Percentiles rank a stretch among this genome's conserved stretches.
Evolutionary conservation across 129 eudicot species (phyloP).

Genomic region (Chrysanthemum seticuspe): DNA sequence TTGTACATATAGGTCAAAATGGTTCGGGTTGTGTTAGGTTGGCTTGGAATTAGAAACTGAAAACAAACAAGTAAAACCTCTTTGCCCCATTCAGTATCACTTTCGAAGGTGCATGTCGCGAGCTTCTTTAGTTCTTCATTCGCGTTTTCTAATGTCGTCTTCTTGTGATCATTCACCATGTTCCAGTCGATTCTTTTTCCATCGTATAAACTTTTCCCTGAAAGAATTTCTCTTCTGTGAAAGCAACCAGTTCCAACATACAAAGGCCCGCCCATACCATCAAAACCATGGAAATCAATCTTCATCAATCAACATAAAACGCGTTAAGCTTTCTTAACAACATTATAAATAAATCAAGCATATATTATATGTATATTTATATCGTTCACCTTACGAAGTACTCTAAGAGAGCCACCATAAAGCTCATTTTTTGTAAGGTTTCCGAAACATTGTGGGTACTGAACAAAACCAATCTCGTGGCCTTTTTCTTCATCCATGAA

Average conservation of each 20-base stretch:
- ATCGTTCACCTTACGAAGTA: conserved; percentile 40
- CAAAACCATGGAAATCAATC: conserved; percentile 79
- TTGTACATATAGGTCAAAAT: too few species aligned
- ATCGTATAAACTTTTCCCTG: conserved; percentile 48
- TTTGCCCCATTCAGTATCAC: conserved; percentile 75
- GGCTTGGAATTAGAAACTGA: background rate
- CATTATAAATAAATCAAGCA: background rate
- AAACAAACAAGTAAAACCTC: conserved; percentile 46
- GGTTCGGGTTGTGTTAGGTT: too few species aligned
- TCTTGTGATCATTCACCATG: background rate
- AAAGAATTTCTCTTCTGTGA: conserved; percentile 65
- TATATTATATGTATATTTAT: conserved; percentile 1
- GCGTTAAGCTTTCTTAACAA: background rate
- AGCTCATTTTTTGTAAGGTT: conserved; percentile 73
- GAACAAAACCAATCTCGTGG: conserved; percentile 78
- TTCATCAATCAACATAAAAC: conserved; percentile 21
- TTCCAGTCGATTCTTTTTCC: conserved; percentile 43
- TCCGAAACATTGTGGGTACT: conserved; percentile 67
- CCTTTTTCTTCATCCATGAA: conserved; percentile 82
- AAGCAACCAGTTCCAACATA: conserved; percentile 86
- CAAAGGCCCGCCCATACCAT: conserved; percentile 80
- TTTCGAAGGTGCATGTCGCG: conserved; percentile 67
- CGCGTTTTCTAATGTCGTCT: conserved; percentile 10
- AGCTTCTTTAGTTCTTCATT: conserved; percentile 37
- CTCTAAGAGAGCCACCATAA: conserved; percentile 48